A percentile compares a stretch with the other conserved stretches of the same genome.
phyloP scores from a whole-genome alignment of 768 basidiomycete genomes.

The Phylloporus scabripes region DNA sequence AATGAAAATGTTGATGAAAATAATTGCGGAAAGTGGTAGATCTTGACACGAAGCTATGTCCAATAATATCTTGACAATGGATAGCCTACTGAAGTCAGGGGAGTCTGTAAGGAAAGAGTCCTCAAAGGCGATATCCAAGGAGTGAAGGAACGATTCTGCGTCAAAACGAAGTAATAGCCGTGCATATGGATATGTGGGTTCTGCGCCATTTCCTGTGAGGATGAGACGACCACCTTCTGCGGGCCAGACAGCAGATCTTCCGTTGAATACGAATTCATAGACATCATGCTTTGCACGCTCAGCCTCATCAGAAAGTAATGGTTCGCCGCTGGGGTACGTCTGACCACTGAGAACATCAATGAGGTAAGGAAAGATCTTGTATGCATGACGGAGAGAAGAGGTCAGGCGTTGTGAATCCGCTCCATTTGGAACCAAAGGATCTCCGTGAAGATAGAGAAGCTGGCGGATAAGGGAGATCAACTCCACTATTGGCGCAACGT shows the following conservation, averaged over 20 bases:
- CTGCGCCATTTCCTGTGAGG: slow-evolving; percentile 65
- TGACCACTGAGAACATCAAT: slow-evolving; percentile 75
- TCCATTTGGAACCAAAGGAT: slow-evolving; percentile 5
- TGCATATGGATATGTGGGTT: slow-evolving; percentile 88
- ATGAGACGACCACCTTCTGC: slow-evolving; percentile 68
- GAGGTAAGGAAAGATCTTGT: slow-evolving; percentile 90
- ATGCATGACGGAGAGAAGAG: slow-evolving; percentile 58
- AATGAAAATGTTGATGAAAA: slow-evolving; percentile 92
- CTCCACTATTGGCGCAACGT: slow-evolving; percentile 83
- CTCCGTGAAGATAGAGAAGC: slow-evolving; percentile 5
- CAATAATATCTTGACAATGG: slow-evolving; percentile 77
- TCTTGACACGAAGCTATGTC: slow-evolving; percentile 60
- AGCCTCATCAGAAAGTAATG: slow-evolving; percentile 60
- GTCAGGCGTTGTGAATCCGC: slow-evolving; percentile 10
- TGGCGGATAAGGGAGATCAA: slow-evolving; percentile 70
- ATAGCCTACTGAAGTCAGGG: slow-evolving; percentile 62
- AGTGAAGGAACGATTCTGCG: slow-evolving; percentile 89
- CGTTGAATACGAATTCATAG: slow-evolving; percentile 82
- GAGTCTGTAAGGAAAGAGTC: slow-evolving; percentile 81
- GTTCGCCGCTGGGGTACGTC: slow-evolving; percentile 80
- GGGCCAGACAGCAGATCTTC: slow-evolving; percentile 77
- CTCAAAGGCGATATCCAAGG: slow-evolving; percentile 92
- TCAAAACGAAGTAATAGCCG: slow-evolving; percentile 82
- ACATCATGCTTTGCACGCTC: slow-evolving; percentile 63
- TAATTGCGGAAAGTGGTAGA: slow-evolving; percentile 57